Evolutionary conservation across 2,329 filamentous ascomycete species (phyloP).

Genomic region (Penicillium sp.): DNA sequence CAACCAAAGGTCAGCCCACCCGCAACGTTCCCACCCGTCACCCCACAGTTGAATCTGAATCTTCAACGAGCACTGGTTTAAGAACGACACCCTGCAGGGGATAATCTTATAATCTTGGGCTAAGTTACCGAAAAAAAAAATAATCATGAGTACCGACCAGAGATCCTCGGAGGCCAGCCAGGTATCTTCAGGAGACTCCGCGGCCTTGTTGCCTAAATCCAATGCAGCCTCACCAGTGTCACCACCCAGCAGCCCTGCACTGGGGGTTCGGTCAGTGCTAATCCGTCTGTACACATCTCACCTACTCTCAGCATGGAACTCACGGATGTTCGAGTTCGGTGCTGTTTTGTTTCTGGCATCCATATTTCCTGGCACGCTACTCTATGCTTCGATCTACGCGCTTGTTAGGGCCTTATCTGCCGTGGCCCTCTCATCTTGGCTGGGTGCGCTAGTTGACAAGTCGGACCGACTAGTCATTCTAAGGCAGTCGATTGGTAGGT

Average conservation of each 20-base stretch:
- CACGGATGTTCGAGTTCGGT: conserved; percentile 64
- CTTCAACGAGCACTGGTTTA: neutral
- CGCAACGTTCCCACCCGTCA: neutral
- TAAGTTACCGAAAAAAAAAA: neutral
- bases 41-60: neutral
- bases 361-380: conserved; percentile 59
- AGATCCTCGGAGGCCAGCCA: neutral
- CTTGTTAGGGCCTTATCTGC: conserved; percentile 60
- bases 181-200: neutral
- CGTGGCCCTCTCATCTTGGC: conserved; percentile 57
- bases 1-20: neutral
- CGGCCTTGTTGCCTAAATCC: neutral
- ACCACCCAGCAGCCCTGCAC: neutral
- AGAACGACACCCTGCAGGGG: neutral
- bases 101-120: neutral
- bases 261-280: conserved; percentile 11
- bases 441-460: conserved; percentile 62
- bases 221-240: neutral
- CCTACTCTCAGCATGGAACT: conserved; percentile 64
- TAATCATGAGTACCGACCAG: neutral
- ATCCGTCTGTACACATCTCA: conserved; percentile 58
- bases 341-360: conserved; percentile 60
- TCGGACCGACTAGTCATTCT: conserved; percentile 54
- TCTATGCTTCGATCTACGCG: conserved; percentile 70
- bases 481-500: conserved; percentile 48